These are phyloP conservation scores for Camellia japonica DNA, from an alignment of 148 eudicot species.

Conservation along the genomic window DNA sequence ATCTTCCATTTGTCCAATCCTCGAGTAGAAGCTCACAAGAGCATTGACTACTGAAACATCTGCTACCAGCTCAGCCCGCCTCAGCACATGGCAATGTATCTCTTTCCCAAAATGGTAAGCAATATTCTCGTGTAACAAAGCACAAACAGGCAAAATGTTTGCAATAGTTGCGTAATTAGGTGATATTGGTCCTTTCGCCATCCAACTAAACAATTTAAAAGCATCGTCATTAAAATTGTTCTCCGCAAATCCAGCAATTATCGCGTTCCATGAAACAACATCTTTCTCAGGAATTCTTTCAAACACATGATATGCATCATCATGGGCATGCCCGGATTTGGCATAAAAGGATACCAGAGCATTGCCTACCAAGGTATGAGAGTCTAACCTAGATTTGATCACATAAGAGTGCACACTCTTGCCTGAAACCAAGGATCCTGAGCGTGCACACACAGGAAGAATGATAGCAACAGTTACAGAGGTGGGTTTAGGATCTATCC, in stretches of 20 bases:
- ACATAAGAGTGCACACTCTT: conserved; percentile 56
- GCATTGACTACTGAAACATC: conserved; percentile 51
- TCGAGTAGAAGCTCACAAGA: conserved; percentile 60
- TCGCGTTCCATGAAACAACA: conserved; percentile 73
- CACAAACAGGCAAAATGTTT: conserved; percentile 56
- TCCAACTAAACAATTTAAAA: conserved; percentile 41
- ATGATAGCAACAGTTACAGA: conserved; percentile 59
- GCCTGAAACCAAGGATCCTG: conserved; percentile 32
- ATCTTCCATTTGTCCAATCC: conserved; percentile 36
- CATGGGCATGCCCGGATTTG: conserved; percentile 43
- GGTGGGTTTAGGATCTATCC: conserved; percentile 33
- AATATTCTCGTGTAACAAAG: conserved; percentile 30
- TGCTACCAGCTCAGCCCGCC: conserved; percentile 35
- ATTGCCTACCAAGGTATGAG: conserved; percentile 66
- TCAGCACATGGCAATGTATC: conserved; percentile 44
- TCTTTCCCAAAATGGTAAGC: conserved; percentile 34
- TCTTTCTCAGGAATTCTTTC: conserved; percentile 50
- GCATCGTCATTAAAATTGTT: conserved; percentile 48
- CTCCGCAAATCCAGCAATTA: conserved; percentile 61
- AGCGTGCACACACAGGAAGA: conserved; percentile 60
- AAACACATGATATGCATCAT: conserved; percentile 51
- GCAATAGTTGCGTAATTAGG: conserved; percentile 73
- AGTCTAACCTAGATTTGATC: conserved; percentile 49
- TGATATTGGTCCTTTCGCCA: conserved; percentile 38
- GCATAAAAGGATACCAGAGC: conserved; percentile 75